phyloP scores from a whole-genome alignment of 768 basidiomycete species.

The Coprinellus micaceus region DNA sequence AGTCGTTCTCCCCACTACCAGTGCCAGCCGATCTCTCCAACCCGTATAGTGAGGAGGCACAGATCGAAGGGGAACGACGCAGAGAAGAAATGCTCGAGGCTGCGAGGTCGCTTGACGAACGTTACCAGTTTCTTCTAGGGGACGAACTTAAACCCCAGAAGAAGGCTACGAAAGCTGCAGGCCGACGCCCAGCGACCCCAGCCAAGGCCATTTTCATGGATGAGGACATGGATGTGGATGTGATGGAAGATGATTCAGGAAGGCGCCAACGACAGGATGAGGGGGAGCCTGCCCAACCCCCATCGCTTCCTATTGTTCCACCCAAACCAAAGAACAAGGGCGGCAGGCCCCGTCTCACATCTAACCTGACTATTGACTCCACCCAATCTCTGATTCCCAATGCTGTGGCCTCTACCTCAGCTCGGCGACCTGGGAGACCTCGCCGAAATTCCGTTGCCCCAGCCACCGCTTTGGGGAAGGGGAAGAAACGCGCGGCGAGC shows the following conservation, averaged over 20 bases:
- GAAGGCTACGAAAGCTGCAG: not conserved
- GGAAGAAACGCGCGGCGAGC: not conserved
- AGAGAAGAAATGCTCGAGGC: slow-evolving; percentile 70
- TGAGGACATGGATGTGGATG: slow-evolving; percentile 4
- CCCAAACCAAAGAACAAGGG: no score
- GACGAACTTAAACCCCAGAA: slow-evolving; percentile 42
- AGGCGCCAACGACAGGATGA: no score
- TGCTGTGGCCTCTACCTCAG: no score
- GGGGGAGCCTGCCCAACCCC: no score
- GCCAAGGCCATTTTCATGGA: slow-evolving; percentile 11
- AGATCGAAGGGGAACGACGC: slow-evolving; percentile 70
- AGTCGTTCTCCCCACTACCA: slow-evolving; percentile 47
- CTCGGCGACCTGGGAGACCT: not conserved
- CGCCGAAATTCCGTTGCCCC: not conserved
- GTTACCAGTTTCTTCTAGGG: slow-evolving; percentile 72
- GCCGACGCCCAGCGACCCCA: not conserved
- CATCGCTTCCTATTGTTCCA: no score
- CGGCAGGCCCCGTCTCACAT: no score
- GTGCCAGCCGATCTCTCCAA: slow-evolving; percentile 32
- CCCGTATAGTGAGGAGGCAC: slow-evolving; percentile 33
- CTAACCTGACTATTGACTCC: no score
- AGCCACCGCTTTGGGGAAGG: not conserved
- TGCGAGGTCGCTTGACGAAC: slow-evolving; percentile 62
- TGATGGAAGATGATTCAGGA: no score
- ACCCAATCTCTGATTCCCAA: no score